Base-by-base conservation (phyloP, 192 early-diverging fungal genomes). In the Coemansia javaensis region DNA sequence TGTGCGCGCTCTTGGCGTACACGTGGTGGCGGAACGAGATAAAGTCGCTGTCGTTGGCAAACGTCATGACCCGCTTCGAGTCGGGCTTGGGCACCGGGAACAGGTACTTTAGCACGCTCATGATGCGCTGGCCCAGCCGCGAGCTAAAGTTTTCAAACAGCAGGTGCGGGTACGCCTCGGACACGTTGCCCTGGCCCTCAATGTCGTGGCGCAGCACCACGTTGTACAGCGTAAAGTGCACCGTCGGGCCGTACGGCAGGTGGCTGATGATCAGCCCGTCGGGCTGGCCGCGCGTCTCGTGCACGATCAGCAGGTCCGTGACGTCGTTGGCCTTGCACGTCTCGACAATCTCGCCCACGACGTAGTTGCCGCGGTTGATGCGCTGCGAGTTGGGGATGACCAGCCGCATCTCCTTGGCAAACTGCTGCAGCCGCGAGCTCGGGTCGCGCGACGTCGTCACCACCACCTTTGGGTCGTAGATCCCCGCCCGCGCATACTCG, bases 1-100 rank as follows among this genome's bases (percentile, higher is more conserved):
- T 90, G 62, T 87, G 86, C 36, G 81, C 81, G 38, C 85, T 81
- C 78, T 94, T 94, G 39, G 88, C 79, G 70, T 82, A 99, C 15
- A 99, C 94, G 72, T 97, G 93, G 56, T 99, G 96, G 64, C 96
- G 77, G 78, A 91, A 99, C 28, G 91, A 95, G 47, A 99, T 96
- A 59, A 85, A 97, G 77, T 99, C 96, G 59, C 80, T 87, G 46
- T 93, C 85, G 74, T 99, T 97, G 47, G 88, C 75, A 81, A 99
- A 99, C 9, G 96, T 94, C 86, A 99, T 93, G 27, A 94, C 91
- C 21, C 94, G 85, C 74, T 93, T 94, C 54, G 81, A 85, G 63
- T 99, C 96, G 38, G 84, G 85, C 77, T 93, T 99, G 11, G 96
- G 96, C 18, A 97, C 94, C 2, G 96, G 96, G 72, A 97, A 99